Base-by-base conservation (phyloP, 1,284 basidiomycete species). In the Cystobasidium slooffiae region DNA sequence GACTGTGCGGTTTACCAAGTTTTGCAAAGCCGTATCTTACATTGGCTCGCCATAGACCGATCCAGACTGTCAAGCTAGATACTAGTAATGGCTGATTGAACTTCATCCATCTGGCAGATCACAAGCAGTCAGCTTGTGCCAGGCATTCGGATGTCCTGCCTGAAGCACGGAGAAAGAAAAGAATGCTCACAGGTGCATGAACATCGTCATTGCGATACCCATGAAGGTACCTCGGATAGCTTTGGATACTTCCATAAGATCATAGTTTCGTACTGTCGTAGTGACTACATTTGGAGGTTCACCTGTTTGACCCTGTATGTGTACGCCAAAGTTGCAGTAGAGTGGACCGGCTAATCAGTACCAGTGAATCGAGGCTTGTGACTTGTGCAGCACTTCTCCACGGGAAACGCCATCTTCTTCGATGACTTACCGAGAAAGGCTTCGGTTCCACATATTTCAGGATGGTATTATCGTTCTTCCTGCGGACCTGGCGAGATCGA, bases 381-480 rank as follows among this genome's bases (percentile, higher is more conserved):
- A 31, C 31, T 31, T 31, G 31, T 31, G 31, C 31, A 31, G 31
- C 31, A 5, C 31, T 31, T 31, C 31, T 31, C 5, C 31, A 31
- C 31, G 31, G 31, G 31, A 31, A 31, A 31, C 31, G 31, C 31
- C 31, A 31, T 31, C 31, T 5, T 31, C 31, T 31, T 31, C 31
- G 31, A 31, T 14, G 10, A 63, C 62, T 62, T 46, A 70, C 68
- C 4, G 53, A 46, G 12, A 72, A 81, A 41, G 82, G 77, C 53
- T 83, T 83, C 18, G 86, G 85, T 77, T 85, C 84, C 63, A 86
- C 85, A 79, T 97, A 98, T 87, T 97, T 98, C 80, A 98, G 86
- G 44, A 97, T 92, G 1, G 94, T 94, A 82, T 92, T 88, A 84
- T 98, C 96, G 82, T 98, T 98, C 88, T 94, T 95, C 80, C 87